A percentile compares a stretch with the other conserved stretches of the same genome.
Conservation (phyloP, 306 rosid genomes). For the Sicyos baderoa region DNA sequence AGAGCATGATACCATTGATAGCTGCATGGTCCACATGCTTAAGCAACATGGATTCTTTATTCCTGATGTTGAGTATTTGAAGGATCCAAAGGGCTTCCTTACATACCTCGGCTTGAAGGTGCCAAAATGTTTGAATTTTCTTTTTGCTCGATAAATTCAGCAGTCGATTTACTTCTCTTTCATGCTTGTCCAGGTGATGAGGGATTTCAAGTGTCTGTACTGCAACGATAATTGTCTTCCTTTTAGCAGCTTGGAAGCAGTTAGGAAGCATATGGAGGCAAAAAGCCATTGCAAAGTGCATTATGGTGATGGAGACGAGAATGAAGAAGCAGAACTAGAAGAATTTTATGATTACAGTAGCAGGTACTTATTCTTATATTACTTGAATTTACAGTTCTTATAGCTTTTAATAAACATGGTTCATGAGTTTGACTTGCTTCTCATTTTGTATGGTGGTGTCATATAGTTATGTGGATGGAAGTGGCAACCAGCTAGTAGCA, state of each 20-base stretch:
- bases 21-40: slow-evolving; percentile 96
- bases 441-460: slow-evolving; percentile 12
- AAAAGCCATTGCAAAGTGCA: slow-evolving; percentile 94
- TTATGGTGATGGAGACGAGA: slow-evolving; percentile 75
- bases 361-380: slow-evolving; percentile 42
- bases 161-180: not conserved
- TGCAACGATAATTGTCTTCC: slow-evolving; percentile 82
- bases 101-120: slow-evolving; percentile 92
- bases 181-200: slow-evolving; percentile 47
- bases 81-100: slow-evolving; percentile 82
- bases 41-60: slow-evolving; percentile 89
- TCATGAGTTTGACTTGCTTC: not conserved
- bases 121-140: not conserved
- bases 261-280: slow-evolving; percentile 93
- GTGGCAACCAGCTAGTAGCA: slow-evolving; percentile 66
- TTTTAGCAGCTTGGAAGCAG: slow-evolving; percentile 85
- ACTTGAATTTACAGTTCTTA: not conserved
- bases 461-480: slow-evolving; percentile 60
- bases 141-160: not conserved
- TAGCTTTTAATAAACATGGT: not conserved
- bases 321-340: slow-evolving; percentile 80
- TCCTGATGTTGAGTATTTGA: slow-evolving; percentile 88
- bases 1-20: slow-evolving; percentile 54
- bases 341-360: slow-evolving; percentile 89
- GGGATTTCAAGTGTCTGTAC: slow-evolving; percentile 79